A percentile compares a stretch with the other conserved stretches of the same genome.
Conservation (phyloP, 169 alveolate genomes). For the Cryptosporidium canis region DNA sequence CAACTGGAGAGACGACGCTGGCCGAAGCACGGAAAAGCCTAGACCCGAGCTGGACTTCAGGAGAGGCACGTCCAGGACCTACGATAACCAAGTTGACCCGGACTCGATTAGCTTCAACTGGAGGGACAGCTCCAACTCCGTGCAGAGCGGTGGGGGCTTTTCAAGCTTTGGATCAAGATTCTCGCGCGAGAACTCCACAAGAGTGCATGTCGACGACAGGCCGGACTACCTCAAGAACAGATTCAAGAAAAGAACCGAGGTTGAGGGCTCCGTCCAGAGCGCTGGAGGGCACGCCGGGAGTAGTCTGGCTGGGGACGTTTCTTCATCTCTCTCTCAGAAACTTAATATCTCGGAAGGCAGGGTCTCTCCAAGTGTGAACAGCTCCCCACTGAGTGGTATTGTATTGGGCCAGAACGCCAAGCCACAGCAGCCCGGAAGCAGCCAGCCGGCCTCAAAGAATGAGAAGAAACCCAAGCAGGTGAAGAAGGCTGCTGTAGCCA, state of each 20-base stretch:
- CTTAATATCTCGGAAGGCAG: background rate
- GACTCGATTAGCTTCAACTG: constrained; percentile 14
- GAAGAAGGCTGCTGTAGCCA: background rate
- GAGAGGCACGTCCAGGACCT: constrained; percentile 8
- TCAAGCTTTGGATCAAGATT: constrained; percentile 28
- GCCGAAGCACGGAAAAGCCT: constrained; percentile 25
- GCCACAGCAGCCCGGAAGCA: background rate
- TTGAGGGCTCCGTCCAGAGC: background rate
- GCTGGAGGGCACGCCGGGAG: background rate
- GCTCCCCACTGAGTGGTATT: background rate
- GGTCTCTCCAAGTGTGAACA: background rate
- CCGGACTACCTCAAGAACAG: constrained; percentile 62
- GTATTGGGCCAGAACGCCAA: background rate
- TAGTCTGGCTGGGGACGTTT: background rate
- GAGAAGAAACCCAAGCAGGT: constrained; percentile 13
- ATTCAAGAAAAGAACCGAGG: constrained; percentile 17
- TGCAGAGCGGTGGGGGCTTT: background rate
- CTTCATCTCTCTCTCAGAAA: background rate
- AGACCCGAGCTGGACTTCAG: constrained; percentile 34
- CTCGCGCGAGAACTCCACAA: constrained; percentile 1
- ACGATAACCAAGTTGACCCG: background rate
- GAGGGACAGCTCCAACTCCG: constrained; percentile 27
- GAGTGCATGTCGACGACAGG: constrained; percentile 38
- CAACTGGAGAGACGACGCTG: constrained; percentile 59
- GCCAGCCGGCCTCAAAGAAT: background rate